Evolutionary conservation across 805 yeast genomes (phyloP).

Genomic region (Komagataella pastoris): DNA sequence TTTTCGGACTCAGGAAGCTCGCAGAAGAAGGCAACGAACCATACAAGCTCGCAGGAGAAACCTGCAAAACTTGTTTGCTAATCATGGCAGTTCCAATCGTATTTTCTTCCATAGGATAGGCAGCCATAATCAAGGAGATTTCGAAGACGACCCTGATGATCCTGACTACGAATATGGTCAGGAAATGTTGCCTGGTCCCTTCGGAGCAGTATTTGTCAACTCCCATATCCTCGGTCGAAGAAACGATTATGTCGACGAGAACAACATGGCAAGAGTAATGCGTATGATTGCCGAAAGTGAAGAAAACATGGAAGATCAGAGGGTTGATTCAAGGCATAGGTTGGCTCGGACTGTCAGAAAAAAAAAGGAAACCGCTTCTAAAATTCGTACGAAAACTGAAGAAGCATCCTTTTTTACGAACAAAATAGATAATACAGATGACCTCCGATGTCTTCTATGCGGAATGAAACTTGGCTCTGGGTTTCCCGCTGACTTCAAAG

Average conservation of each 20-base stretch:
- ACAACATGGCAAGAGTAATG: constrained; percentile 15
- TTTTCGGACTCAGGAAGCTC: not conserved
- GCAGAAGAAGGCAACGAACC: not conserved
- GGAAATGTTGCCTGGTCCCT: not conserved
- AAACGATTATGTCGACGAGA: constrained; percentile 5
- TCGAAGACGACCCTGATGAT: constrained; percentile 1
- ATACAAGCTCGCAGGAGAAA: not conserved
- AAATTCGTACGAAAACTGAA: constrained; percentile 6
- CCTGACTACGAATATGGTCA: not conserved
- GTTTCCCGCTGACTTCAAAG: constrained; percentile 36
- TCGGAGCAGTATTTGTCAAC: not conserved
- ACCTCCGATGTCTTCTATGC: constrained; percentile 52
- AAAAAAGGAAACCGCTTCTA: constrained; percentile 6
- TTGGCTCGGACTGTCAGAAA: constrained; percentile 10
- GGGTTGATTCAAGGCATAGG: constrained; percentile 10
- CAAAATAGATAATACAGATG: constrained; percentile 19
- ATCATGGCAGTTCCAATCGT: not conserved
- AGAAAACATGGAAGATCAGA: constrained; percentile 13
- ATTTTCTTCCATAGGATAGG: not conserved
- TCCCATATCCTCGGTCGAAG: not conserved
- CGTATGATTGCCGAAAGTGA: constrained; percentile 13
- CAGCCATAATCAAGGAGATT: not conserved
- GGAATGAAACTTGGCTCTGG: constrained; percentile 67
- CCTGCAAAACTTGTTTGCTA: not conserved
- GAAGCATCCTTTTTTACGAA: constrained; percentile 7